A percentile compares a stretch with the other conserved stretches of the same genome.
These are phyloP conservation scores for Trichosanthes cucumerina DNA, from an alignment of 306 rosid genomes.

Conservation along the genomic window DNA sequence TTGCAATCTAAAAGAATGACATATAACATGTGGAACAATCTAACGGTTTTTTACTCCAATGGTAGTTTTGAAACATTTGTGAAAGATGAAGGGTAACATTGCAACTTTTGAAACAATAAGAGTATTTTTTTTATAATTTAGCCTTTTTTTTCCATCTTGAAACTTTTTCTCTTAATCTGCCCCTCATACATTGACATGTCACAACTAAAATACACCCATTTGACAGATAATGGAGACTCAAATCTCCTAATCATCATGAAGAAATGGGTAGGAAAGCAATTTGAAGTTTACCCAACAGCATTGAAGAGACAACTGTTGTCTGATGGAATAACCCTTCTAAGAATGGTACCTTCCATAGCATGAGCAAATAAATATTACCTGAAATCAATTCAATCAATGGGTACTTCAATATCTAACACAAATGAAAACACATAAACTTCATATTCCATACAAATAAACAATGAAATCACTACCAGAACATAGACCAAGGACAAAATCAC, in stretches of 20 bases:
- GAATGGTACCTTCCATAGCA: slow-evolving; percentile 63
- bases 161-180: background rate
- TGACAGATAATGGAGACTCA: background rate
- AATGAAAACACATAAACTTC: background rate
- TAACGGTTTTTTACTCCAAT: no score
- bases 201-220: background rate
- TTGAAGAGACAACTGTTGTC: slow-evolving; percentile 91
- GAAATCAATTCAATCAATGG: slow-evolving; percentile 19
- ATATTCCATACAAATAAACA: background rate
- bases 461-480: background rate
- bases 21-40: no score
- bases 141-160: background rate
- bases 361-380: slow-evolving; percentile 13
- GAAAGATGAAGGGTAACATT: no score
- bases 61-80: no score
- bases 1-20: no score
- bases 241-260: background rate
- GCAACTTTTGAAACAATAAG: no score
- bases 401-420: background rate
- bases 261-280: background rate
- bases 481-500: background rate
- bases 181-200: background rate
- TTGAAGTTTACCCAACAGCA: slow-evolving; percentile 71
- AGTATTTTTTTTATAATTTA: no score
- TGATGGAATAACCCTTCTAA: slow-evolving; percentile 80